Percentiles rank a stretch among this genome's conserved stretches.
Conservation (phyloP, 768 basidiomycete species). For the Calvatia gigantea region DNA sequence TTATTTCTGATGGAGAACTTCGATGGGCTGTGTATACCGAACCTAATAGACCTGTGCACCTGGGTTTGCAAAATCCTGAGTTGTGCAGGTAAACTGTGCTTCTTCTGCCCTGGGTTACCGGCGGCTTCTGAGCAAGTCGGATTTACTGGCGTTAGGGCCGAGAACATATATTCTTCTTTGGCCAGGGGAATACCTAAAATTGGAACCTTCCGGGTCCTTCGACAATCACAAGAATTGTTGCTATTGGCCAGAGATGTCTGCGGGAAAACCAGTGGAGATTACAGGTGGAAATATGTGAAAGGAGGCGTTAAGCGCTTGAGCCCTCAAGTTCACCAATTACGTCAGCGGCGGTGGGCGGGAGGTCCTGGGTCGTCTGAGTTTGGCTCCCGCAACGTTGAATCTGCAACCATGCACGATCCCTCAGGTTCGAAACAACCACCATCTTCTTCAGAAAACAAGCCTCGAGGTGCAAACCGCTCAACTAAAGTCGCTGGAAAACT, state of each 20-base stretch:
- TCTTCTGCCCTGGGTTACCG: conserved; percentile 4
- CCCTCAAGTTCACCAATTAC: too few relatives aligned
- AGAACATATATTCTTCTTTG: background rate
- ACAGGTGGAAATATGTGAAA: too few relatives aligned
- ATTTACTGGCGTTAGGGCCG: conserved; percentile 5
- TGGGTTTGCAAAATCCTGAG: background rate
- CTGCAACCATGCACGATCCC: conserved; percentile 4
- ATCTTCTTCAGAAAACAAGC: conserved; percentile 42
- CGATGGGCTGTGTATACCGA: background rate
- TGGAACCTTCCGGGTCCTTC: too few relatives aligned
- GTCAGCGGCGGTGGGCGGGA: conserved; percentile 1
- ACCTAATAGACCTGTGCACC: background rate
- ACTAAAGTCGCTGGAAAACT: conserved; percentile 84
- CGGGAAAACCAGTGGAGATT: too few relatives aligned
- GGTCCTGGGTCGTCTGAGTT: background rate
- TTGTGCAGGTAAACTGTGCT: background rate
- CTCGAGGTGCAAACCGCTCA: conserved; percentile 71
- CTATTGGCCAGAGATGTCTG: too few relatives aligned
- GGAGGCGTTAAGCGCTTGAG: too few relatives aligned
- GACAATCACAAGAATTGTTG: too few relatives aligned
- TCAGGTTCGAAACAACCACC: conserved; percentile 2
- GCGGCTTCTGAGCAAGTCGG: conserved; percentile 9
- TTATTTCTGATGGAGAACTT: background rate
- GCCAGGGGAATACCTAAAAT: background rate
- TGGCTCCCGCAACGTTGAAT: background rate